phyloP scores from a whole-genome alignment of 2,329 filamentous ascomycete species.

The Botryotinia globosa region DNA sequence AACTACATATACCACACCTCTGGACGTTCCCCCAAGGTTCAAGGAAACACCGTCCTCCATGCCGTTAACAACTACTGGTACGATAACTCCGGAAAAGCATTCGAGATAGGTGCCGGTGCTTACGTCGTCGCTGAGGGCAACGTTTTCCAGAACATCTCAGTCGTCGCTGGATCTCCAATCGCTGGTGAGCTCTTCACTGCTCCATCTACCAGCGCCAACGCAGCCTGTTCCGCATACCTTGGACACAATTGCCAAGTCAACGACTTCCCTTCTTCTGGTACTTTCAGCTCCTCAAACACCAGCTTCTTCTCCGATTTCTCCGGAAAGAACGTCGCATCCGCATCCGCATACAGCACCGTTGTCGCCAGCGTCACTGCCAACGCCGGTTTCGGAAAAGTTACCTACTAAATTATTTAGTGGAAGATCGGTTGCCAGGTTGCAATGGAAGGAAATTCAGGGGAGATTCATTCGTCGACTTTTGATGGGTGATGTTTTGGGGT shows the following conservation, averaged over 20 bases:
- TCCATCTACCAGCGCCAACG: constrained; percentile 26
- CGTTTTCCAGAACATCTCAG: constrained; percentile 43
- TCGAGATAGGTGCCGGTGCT: constrained; percentile 41
- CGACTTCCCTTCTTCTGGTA: constrained; percentile 35
- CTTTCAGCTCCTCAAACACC: constrained; percentile 33
- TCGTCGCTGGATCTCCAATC: constrained; percentile 26
- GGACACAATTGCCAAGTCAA: constrained; percentile 30
- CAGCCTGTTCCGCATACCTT: constrained; percentile 27
- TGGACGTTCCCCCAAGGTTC: constrained; percentile 46
- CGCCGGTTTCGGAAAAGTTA: constrained; percentile 6
- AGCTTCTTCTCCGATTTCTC: constrained; percentile 37
- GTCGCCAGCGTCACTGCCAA: not conserved
- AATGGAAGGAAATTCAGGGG: not conserved
- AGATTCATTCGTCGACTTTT: not conserved
- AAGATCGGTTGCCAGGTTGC: too few relatives aligned
- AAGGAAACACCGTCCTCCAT: constrained; percentile 41
- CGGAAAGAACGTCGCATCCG: constrained; percentile 36
- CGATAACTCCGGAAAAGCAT: constrained; percentile 45
- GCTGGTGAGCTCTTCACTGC: constrained; percentile 25
- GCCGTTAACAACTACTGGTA: constrained; percentile 47
- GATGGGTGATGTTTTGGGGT: not conserved
- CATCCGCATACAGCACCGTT: constrained; percentile 26
- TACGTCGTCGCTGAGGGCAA: constrained; percentile 47
- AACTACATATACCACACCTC: constrained; percentile 48
- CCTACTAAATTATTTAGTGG: not conserved